Evolutionary conservation across 2,329 filamentous ascomycete species (phyloP).

Genomic region (Talaromyces sp.): DNA sequence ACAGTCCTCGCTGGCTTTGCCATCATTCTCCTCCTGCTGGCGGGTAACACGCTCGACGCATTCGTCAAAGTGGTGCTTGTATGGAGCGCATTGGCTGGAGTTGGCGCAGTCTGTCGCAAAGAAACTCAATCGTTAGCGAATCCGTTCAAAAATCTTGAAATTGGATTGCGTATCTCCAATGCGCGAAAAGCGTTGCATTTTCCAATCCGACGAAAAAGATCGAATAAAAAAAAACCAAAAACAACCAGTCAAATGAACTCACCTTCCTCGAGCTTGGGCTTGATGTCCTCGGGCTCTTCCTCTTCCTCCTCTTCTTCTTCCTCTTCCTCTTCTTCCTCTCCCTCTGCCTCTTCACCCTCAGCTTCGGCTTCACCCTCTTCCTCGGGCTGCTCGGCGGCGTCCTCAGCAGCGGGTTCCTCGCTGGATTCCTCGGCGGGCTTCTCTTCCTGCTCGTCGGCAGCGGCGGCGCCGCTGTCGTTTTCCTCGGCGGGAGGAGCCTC

Average conservation of each 20-base stretch:
- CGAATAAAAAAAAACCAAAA: not conserved
- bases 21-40: conserved; percentile 61
- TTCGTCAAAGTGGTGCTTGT: conserved; percentile 98
- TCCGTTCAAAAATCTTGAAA: not conserved
- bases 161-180: not conserved
- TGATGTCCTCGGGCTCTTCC: conserved; percentile 76
- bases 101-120: conserved; percentile 70
- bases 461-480: conserved; percentile 42
- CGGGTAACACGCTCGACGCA: conserved; percentile 88
- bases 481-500: conserved; percentile 52
- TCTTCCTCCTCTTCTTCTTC: conserved; percentile 75
- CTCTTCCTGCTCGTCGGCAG: conserved; percentile 36
- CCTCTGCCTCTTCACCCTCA: conserved; percentile 47
- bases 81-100: conserved; percentile 73
- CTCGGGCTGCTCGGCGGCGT: conserved; percentile 27
- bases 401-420: conserved; percentile 20
- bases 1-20: conserved; percentile 85
- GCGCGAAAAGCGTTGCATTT: not conserved
- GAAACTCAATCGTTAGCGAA: not conserved
- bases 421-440: conserved; percentile 16
- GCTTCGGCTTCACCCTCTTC: conserved; percentile 42
- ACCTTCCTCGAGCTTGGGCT: conserved; percentile 90
- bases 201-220: not conserved
- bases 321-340: conserved; percentile 57
- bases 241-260: conserved; percentile 39